Evolutionary conservation across 805 yeast species (phyloP).

Genomic region (Starmera caribaea): DNA sequence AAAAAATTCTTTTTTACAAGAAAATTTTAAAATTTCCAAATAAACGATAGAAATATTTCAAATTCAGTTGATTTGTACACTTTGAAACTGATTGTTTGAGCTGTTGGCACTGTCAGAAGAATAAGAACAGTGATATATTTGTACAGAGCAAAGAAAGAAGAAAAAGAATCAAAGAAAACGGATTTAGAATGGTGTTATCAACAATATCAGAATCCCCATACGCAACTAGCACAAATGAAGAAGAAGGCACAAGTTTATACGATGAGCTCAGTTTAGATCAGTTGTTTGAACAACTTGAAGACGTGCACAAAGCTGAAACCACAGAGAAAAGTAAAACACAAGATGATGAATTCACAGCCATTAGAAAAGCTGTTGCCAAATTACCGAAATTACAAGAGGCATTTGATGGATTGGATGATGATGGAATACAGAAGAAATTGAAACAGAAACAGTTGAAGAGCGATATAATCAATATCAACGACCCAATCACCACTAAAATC

Average conservation of each 20-base stretch:
- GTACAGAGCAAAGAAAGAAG: too few species aligned
- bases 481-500: conserved; percentile 28
- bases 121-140: too few species aligned
- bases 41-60: too few species aligned
- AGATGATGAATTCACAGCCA: conserved; percentile 21
- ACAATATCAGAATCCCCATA: background rate
- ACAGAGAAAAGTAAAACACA: conserved; percentile 1
- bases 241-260: background rate
- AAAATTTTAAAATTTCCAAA: too few species aligned
- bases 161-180: too few species aligned
- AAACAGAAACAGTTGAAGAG: conserved; percentile 10
- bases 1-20: too few species aligned
- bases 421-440: conserved; percentile 10
- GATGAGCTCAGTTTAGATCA: conserved; percentile 19
- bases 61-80: too few species aligned
- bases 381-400: conserved; percentile 29
- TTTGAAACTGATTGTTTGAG: too few species aligned
- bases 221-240: background rate
- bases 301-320: background rate
- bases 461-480: conserved; percentile 29
- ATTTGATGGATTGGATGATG: conserved; percentile 4
- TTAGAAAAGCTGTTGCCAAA: conserved; percentile 25
- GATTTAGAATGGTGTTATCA: background rate
- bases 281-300: conserved; percentile 21
- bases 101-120: too few species aligned